phyloP scores from a whole-genome alignment of 2,329 filamentous ascomycete species.

The Ceratocystis variospora region DNA sequence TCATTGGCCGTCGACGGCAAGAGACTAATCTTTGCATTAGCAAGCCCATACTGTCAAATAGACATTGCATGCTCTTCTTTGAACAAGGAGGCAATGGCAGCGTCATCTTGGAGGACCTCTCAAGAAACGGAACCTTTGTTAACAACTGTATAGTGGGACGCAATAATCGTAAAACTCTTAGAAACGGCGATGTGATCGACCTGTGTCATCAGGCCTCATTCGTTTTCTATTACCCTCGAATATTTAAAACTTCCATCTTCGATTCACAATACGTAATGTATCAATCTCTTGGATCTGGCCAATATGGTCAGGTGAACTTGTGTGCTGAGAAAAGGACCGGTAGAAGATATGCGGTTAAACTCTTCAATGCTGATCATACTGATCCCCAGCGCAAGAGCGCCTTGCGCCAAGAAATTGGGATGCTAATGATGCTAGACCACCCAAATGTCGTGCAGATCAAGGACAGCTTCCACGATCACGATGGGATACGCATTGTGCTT shows the following conservation, averaged over 20 bases:
- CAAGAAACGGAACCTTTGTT: slow-evolving; percentile 91
- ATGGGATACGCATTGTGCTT: slow-evolving; percentile 80
- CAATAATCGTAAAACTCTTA: slow-evolving; percentile 77
- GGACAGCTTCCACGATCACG: slow-evolving; percentile 83
- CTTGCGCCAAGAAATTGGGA: slow-evolving; percentile 87
- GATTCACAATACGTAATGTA: slow-evolving; percentile 72
- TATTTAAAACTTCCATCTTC: slow-evolving; percentile 58
- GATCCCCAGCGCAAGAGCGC: slow-evolving; percentile 28
- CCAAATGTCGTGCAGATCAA: slow-evolving; percentile 86
- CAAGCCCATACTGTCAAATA: slow-evolving; percentile 54
- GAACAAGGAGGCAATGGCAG: slow-evolving; percentile 45
- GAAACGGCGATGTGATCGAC: slow-evolving; percentile 82
- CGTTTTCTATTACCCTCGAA: slow-evolving; percentile 69
- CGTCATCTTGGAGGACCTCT: slow-evolving; percentile 76
- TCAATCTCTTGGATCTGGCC: slow-evolving; percentile 80
- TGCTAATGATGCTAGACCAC: slow-evolving; percentile 94
- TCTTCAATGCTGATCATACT: slow-evolving; percentile 72
- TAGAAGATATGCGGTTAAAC: slow-evolving; percentile 77
- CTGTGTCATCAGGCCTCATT: slow-evolving; percentile 76
- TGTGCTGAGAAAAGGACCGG: slow-evolving; percentile 79
- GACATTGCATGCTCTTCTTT: slow-evolving; percentile 58
- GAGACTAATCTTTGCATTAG: slow-evolving; percentile 52
- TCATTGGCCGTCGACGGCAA: slow-evolving; percentile 13
- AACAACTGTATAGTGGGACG: slow-evolving; percentile 84
- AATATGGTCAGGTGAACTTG: slow-evolving; percentile 86